Conservation (phyloP, 441 rosid species). For the Populus hybrid region DNA sequence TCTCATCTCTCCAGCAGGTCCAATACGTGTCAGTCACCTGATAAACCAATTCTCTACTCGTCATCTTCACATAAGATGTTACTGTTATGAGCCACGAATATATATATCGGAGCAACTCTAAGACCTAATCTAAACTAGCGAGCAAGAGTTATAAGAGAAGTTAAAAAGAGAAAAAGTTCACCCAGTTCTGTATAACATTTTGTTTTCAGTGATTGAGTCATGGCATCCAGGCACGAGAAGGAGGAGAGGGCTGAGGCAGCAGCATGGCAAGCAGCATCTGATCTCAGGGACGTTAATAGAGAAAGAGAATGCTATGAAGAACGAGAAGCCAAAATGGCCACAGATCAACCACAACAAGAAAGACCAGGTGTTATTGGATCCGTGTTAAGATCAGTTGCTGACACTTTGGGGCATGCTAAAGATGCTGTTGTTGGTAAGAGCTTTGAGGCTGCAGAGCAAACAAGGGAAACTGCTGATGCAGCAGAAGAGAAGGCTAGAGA, state of each 20-base stretch:
- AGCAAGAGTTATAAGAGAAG: neutral
- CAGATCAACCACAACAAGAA: slow-evolving; percentile 25
- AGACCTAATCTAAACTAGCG: too few relatives aligned
- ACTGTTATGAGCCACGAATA: neutral
- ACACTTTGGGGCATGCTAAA: slow-evolving; percentile 50
- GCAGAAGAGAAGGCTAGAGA: slow-evolving; percentile 32
- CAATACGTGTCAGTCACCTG: slow-evolving; percentile 10
- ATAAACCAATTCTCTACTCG: slow-evolving; percentile 7
- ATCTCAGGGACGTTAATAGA: slow-evolving; percentile 32
- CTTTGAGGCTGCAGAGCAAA: slow-evolving; percentile 26
- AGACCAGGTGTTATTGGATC: slow-evolving; percentile 54
- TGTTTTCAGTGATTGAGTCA: neutral
- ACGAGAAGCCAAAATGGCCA: slow-evolving; percentile 8
- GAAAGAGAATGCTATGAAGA: slow-evolving; percentile 19
- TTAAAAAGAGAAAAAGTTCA: neutral
- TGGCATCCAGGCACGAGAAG: slow-evolving; percentile 45
- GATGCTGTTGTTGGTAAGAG: slow-evolving; percentile 56
- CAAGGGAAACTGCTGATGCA: slow-evolving; percentile 11
- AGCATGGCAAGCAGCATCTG: slow-evolving; percentile 37
- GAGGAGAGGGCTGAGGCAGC: slow-evolving; percentile 40
- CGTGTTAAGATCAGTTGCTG: slow-evolving; percentile 48
- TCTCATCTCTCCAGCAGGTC: neutral
- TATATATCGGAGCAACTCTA: too few relatives aligned
- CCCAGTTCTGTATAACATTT: neutral
- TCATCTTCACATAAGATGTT: neutral